A percentile compares a stretch with the other conserved stretches of the same genome.
These are phyloP conservation scores for Verticillium isaacii DNA, from an alignment of 2,329 filamentous ascomycete genomes.

Conservation along the genomic window DNA sequence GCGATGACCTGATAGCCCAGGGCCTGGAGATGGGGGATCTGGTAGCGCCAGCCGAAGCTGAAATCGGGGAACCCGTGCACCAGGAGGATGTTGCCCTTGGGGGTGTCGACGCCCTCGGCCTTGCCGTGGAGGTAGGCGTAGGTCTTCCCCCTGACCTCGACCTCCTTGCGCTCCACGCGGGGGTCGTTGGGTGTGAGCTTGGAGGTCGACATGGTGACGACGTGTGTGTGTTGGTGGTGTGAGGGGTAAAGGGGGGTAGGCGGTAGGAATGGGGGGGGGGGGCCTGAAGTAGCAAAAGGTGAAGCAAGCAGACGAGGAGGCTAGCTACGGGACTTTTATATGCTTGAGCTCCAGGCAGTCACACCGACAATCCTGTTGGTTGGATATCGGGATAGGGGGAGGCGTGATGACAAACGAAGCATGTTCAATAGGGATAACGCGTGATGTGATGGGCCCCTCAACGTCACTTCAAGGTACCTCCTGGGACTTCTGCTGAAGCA, in stretches of 20 bases:
- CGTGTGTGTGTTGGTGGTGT: not conserved
- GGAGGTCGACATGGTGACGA: not conserved
- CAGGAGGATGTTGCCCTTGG: slow-evolving; percentile 42
- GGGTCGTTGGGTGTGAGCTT: slow-evolving; percentile 49
- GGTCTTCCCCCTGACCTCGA: slow-evolving; percentile 60
- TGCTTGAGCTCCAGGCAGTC: not conserved
- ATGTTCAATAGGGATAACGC: not conserved
- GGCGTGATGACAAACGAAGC: not conserved
- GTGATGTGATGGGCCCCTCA: not conserved
- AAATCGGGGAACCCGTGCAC: slow-evolving; percentile 82
- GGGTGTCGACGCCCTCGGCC: slow-evolving; percentile 31
- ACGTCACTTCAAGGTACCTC: not conserved
- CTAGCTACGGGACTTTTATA: not conserved
- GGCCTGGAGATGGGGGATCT: slow-evolving; percentile 71
- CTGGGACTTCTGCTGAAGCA: not conserved
- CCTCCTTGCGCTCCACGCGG: slow-evolving; percentile 59
- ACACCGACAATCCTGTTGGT: not conserved
- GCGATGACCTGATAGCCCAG: slow-evolving; percentile 75
- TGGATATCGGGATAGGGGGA: not conserved
- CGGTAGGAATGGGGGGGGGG: not conserved
- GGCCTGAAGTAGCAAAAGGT: not conserved
- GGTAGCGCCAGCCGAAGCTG: slow-evolving; percentile 81
- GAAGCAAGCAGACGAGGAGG: not conserved
- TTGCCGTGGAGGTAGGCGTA: slow-evolving; percentile 63
- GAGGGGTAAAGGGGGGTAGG: not conserved